These are phyloP conservation scores for Pseudogymnoascus sp. DNA, from an alignment of 2,329 filamentous ascomycete species.

Conservation along the genomic window DNA sequence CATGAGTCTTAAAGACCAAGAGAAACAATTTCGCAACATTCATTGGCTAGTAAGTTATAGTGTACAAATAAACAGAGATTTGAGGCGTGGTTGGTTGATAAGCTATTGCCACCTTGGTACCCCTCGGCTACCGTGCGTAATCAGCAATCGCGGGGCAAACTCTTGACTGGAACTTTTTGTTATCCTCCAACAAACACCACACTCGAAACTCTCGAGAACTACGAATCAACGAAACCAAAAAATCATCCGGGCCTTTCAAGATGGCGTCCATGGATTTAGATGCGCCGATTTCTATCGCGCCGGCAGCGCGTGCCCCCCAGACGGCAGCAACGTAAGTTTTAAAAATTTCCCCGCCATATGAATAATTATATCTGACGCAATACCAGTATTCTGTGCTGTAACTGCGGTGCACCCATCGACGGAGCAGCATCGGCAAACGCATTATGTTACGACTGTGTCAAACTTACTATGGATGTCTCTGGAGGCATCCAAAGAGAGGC, in stretches of 20 bases:
- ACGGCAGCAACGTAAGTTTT: constrained; percentile 45
- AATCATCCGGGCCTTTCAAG: constrained; percentile 17
- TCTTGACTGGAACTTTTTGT: constrained; percentile 9
- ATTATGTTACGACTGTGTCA: constrained; percentile 92
- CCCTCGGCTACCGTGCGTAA: constrained; percentile 9
- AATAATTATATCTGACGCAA: constrained; percentile 16
- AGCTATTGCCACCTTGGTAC: constrained; percentile 8
- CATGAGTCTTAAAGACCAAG: constrained; percentile 3
- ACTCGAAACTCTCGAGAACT: constrained; percentile 4
- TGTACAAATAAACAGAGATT: constrained; percentile 3
- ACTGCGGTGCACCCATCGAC: constrained; percentile 93
- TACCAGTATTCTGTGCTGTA: constrained; percentile 84
- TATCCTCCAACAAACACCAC: constrained; percentile 8
- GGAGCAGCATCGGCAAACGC: constrained; percentile 79
- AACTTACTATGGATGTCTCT: constrained; percentile 88
- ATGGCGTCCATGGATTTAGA: constrained; percentile 55
- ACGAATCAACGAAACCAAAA: not conserved
- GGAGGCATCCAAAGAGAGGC: constrained; percentile 86
- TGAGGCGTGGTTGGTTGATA: constrained; percentile 6
- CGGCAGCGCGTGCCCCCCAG: constrained; percentile 26
- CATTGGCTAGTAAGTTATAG: constrained; percentile 4
- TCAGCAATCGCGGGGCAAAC: constrained; percentile 11
- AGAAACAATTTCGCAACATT: not conserved
- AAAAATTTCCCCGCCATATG: constrained; percentile 12
- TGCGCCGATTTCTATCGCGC: constrained; percentile 42